Base-by-base conservation (phyloP, 2,329 filamentous ascomycete species). In the Hypoxylon sp. region DNA sequence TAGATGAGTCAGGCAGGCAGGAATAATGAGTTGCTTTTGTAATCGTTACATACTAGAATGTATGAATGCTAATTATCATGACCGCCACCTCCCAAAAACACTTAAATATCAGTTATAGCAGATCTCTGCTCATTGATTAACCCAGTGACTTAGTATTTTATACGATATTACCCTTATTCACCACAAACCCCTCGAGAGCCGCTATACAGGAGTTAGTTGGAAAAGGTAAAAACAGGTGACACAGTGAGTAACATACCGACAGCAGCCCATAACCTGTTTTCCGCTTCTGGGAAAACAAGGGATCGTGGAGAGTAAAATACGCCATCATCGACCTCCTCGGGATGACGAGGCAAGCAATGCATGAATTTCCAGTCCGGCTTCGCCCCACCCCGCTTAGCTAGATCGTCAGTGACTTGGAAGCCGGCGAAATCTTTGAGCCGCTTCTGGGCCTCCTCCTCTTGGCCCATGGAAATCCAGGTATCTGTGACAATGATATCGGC, bases 391-490 rank as follows among this genome's bases (percentile, higher is more conserved):
- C 89, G 85, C 78, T 89, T 86, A 1, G 93, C 94, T 70, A 99
- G 82, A 44, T 95, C 91, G 49, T 89, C 86, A 2, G 94, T 97
- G 73, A 99, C 91, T 77, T 97, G 94, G 79, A 94, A 99, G 13
- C 94, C 94, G 28, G 86, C 85, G 76, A 99, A 99, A 1, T 89
- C 93, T 74, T 89, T 87, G 63, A 97, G 77, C 52, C 92, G 85
- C 82, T 91, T 90, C 70, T 89, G 84, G 39, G 88, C 84, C 79
- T 99, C 95, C 59, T 87, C 87, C 78, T 99, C 95, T 79, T 98
- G 94, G 48, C 95, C 95, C 95, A 99, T 99, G 1, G 93, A 97
- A 30, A 99, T 87, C 95, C 95, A 99, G 0, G 95, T 99, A 74
- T 99, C 95, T 0, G 95, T 99, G 20, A 98, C 93, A 60, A 99